Base-by-base conservation (phyloP, 768 basidiomycete genomes). In the Suillus subaureus region DNA sequence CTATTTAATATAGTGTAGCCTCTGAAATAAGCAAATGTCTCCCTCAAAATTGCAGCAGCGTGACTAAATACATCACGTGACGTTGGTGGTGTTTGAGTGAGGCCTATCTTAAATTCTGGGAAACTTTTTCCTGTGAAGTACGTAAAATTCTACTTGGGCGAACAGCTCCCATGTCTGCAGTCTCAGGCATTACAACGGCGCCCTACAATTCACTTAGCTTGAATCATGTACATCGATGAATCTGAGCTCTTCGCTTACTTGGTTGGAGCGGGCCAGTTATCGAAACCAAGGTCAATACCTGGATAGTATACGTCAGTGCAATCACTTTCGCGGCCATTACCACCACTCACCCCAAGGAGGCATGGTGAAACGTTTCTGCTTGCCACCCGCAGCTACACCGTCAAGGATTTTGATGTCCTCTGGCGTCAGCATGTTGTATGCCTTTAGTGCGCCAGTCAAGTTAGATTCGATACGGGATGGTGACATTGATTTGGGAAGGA, bases 401-500 rank as follows among this genome's bases (percentile, higher is more conserved):
- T 91, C 89, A 26, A 91, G 81, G 56, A 72, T 71, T 64, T 79
- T 81, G 66, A 91, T 76, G 66, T 91, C 90, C 63, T 77, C 79
- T 40, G 79, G 65, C 23, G 79, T 78, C 35, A 91, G 75, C 68
- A 81, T 84, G 57, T 77, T 74, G 43, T 76, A 72, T 4, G 84
- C 87, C 28, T 72, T 71, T 23, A 86, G 58, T n/a, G 87, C 77
- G 31, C 89, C 89, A 13, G 73, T 77, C 61, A 87, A 72, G 74
- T 90, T 91, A 3, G 84, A 76, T 26, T 81, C 77, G 74, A 94
- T 92, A 63, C 92, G 87, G 43, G 82, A 74, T 39, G 86, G 84
- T 1, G 85, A 94, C 43, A 94, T 89, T 5, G 90, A 92, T 78
- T 94, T 94, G 2, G 93, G 87, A 42, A 96, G 83, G 35, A 84